Conservation (phyloP, 352 stramenopile species). For the Aphanomyces euteiches region DNA sequence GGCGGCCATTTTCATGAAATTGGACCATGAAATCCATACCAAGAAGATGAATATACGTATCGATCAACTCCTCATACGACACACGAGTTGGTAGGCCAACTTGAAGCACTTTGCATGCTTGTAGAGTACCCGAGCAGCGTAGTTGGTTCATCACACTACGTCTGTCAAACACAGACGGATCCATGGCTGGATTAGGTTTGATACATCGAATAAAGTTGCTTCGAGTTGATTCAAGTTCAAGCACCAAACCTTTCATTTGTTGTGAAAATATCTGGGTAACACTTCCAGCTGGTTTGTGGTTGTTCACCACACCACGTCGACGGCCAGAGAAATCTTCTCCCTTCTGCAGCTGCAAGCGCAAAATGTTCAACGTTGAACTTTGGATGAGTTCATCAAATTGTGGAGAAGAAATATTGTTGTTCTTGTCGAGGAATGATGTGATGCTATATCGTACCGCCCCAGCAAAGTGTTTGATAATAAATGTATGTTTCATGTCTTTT, state of each 20-base stretch:
- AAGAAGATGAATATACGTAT: constrained; percentile 70
- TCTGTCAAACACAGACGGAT: constrained; percentile 25
- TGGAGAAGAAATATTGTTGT: constrained; percentile 66
- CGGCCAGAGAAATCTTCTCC: constrained; percentile 48
- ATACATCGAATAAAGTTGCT: constrained; percentile 40
- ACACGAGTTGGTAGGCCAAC: constrained; percentile 78
- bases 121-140: constrained; percentile 31
- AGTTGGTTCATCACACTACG: constrained; percentile 31
- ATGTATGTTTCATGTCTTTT: constrained; percentile 63
- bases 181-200: constrained; percentile 33
- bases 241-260: constrained; percentile 40
- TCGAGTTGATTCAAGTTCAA: constrained; percentile 37
- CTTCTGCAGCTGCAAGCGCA: constrained; percentile 60
- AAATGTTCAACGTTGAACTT: background rate
- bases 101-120: constrained; percentile 70
- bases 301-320: constrained; percentile 4
- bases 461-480: constrained; percentile 78
- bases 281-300: constrained; percentile 32
- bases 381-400: constrained; percentile 5
- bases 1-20: constrained; percentile 76
- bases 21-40: constrained; percentile 45
- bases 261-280: constrained; percentile 27
- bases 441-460: constrained; percentile 77
- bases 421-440: constrained; percentile 75
- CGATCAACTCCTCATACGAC: constrained; percentile 74